Conservation (phyloP, 1,284 basidiomycete species). For the Ceratobasidium papillatum region DNA sequence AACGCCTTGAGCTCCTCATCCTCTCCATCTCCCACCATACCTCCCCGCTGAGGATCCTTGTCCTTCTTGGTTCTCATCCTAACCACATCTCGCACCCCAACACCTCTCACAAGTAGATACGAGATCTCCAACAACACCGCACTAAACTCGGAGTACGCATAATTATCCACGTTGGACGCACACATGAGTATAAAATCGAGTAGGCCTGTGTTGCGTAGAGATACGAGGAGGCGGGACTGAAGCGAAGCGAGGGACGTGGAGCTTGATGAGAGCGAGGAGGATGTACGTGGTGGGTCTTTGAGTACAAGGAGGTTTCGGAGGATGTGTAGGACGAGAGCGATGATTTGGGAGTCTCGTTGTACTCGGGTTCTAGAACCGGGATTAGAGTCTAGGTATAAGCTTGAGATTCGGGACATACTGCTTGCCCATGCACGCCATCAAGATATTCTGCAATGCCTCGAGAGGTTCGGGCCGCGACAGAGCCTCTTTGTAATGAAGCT, state of each 20-base stretch:
- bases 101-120: slow-evolving; percentile 83
- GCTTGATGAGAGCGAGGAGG: slow-evolving; percentile 74
- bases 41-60: neutral
- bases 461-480: slow-evolving; percentile 72
- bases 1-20: slow-evolving; percentile 42
- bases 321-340: slow-evolving; percentile 88
- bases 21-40: slow-evolving; percentile 39
- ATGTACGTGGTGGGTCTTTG: slow-evolving; percentile 76
- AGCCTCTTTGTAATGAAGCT: slow-evolving; percentile 87
- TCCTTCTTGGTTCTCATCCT: slow-evolving; percentile 20
- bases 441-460: slow-evolving; percentile 71
- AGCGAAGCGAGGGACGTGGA: slow-evolving; percentile 63
- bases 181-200: slow-evolving; percentile 84
- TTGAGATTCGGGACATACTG: slow-evolving; percentile 49
- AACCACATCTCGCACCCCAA: slow-evolving; percentile 48
- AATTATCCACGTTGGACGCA: slow-evolving; percentile 77
- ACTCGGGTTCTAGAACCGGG: slow-evolving; percentile 60
- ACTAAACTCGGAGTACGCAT: slow-evolving; percentile 83
- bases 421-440: slow-evolving; percentile 74
- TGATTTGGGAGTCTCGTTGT: slow-evolving; percentile 83
- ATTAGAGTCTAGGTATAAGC: neutral
- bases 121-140: slow-evolving; percentile 89
- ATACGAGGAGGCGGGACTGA: slow-evolving; percentile 78
- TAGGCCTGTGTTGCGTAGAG: slow-evolving; percentile 75
- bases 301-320: slow-evolving; percentile 91